Evolutionary conservation across 805 yeast genomes (phyloP).

Genomic region (Yarrowia sp.): DNA sequence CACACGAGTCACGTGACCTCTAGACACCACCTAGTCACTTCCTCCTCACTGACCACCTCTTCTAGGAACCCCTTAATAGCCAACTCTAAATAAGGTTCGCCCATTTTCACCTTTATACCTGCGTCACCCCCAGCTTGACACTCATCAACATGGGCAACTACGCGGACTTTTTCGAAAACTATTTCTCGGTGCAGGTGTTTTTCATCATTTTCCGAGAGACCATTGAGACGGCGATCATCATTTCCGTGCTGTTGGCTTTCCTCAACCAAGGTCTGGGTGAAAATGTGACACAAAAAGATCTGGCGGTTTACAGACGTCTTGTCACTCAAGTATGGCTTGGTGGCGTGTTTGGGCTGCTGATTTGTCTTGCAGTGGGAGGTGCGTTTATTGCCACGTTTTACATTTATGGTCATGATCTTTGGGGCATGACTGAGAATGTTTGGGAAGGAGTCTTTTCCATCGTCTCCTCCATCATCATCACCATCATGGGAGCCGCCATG

Average conservation of each 20-base stretch:
- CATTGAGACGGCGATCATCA: conserved; percentile 83
- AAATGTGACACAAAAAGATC: conserved; percentile 29
- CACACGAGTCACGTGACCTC: too few species aligned
- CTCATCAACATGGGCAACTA: conserved; percentile 11
- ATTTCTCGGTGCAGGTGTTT: conserved; percentile 61
- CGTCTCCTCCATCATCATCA: conserved; percentile 75
- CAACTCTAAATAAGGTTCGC: too few species aligned
- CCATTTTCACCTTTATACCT: too few species aligned
- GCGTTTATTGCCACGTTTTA: conserved; percentile 69
- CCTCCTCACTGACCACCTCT: too few species aligned
- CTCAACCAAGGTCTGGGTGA: conserved; percentile 71
- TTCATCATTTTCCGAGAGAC: conserved; percentile 91
- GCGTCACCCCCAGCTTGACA: neutral
- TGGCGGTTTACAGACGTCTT: conserved; percentile 49
- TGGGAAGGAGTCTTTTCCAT: conserved; percentile 87
- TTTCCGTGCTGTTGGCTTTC: conserved; percentile 86
- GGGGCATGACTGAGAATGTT: conserved; percentile 83
- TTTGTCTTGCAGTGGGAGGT: conserved; percentile 73
- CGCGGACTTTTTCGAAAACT: conserved; percentile 26
- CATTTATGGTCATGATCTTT: conserved; percentile 73
- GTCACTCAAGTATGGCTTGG: conserved; percentile 80
- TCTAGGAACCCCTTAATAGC: too few species aligned
- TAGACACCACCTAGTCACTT: too few species aligned
- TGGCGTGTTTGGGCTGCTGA: conserved; percentile 63
- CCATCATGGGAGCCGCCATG: conserved; percentile 94